Percentiles rank a stretch among this genome's conserved stretches.
Evolutionary conservation across 306 rosid species (phyloP).

Genomic region (Luffa aegyptiaca): DNA sequence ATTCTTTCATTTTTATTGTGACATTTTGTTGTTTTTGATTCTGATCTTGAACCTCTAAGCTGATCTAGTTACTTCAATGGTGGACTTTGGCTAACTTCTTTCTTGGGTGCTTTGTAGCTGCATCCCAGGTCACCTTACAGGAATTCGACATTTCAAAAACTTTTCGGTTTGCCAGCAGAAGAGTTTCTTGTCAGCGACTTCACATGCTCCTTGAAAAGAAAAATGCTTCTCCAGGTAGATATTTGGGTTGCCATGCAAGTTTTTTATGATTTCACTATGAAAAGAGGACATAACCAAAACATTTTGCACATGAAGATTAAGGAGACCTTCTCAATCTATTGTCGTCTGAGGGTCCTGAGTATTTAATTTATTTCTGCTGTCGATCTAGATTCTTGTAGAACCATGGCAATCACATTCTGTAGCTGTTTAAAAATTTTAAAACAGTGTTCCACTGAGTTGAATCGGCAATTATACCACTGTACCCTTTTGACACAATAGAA

Average conservation of each 20-base stretch:
- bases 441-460: background rate
- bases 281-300: background rate
- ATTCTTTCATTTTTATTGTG: background rate
- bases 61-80: background rate
- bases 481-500: background rate
- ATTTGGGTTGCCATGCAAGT: background rate
- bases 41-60: background rate
- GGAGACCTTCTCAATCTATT: background rate
- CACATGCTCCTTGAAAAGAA: conserved; percentile 67
- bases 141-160: conserved; percentile 81
- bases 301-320: background rate
- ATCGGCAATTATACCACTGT: background rate
- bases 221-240: conserved; percentile 66
- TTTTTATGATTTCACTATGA: background rate
- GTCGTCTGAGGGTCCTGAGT: background rate
- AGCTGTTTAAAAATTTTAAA: background rate
- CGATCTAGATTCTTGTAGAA: background rate
- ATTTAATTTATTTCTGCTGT: background rate
- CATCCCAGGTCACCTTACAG: conserved; percentile 70
- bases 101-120: conserved; percentile 36
- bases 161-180: conserved; percentile 73
- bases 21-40: background rate
- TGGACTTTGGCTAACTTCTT: background rate
- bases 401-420: background rate
- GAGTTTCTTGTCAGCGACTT: conserved; percentile 84